Conservation (phyloP, 495 filamentous ascomycete species). For the Penicillium subrubescens region DNA sequence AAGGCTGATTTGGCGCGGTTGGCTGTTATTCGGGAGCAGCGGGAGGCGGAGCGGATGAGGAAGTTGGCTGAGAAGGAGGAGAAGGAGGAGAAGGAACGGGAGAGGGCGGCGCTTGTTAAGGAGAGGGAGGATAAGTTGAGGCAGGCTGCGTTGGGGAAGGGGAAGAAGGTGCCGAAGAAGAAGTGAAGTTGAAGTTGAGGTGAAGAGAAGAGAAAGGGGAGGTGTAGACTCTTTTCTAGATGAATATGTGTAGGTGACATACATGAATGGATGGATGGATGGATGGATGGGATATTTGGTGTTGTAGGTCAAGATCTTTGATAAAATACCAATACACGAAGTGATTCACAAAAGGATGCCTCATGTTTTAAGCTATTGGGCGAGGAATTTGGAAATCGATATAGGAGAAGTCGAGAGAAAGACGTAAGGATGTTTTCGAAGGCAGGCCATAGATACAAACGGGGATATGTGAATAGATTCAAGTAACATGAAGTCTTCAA, state of each 20-base stretch:
- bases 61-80: conserved; percentile 84
- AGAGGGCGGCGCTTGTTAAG: conserved; percentile 32
- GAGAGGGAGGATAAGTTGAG: conserved; percentile 42
- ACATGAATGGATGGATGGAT: too few relatives aligned
- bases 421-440: not conserved
- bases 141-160: conserved; percentile 34
- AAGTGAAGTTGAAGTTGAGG: conserved; percentile 19
- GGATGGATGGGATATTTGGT: not conserved
- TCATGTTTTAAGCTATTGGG: not conserved
- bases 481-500: not conserved
- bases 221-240: not conserved
- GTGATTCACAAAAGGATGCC: not conserved
- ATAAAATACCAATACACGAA: not conserved
- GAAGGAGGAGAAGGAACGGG: conserved; percentile 61
- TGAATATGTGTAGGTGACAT: not conserved
- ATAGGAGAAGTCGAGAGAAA: not conserved
- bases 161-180: conserved; percentile 43
- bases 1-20: conserved; percentile 87
- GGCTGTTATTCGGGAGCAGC: conserved; percentile 76
- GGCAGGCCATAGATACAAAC: not conserved
- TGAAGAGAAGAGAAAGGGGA: not conserved
- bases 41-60: conserved; percentile 78
- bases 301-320: not conserved
- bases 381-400: not conserved
- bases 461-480: too few relatives aligned